Evolutionary conservation across 2,329 filamentous ascomycete species (phyloP).

Genomic region (Apiospora pterosperma): DNA sequence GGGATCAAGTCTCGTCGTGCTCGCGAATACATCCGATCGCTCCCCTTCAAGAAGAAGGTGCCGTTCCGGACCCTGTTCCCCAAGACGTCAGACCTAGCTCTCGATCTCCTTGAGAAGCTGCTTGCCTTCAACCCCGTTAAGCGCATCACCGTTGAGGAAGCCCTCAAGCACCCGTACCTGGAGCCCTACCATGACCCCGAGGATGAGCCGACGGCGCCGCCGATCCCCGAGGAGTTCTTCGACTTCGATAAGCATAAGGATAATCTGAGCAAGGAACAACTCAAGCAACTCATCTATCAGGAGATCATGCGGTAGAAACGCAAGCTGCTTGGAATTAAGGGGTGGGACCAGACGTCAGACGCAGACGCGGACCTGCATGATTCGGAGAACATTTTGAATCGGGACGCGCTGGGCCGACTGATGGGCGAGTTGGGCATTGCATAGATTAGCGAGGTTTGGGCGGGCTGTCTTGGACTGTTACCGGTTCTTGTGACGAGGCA

Average conservation of each 20-base stretch:
- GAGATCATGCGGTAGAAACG: conserved; percentile 72
- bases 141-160: conserved; percentile 96
- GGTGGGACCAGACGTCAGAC: background rate
- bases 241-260: conserved; percentile 99
- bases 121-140: conserved; percentile 98
- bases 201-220: conserved; percentile 93
- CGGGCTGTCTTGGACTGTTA: background rate
- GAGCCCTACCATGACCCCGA: conserved; percentile 99
- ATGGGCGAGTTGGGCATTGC: conserved; percentile 5
- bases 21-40: conserved; percentile 94
- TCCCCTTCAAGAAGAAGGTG: conserved; percentile 99
- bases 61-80: conserved; percentile 96
- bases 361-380: background rate
- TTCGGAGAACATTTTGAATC: background rate
- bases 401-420: background rate
- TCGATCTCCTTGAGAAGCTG: conserved; percentile 92
- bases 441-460: conserved; percentile 6
- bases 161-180: conserved; percentile 94
- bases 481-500: background rate
- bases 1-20: conserved; percentile 98
- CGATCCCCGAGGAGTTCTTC: conserved; percentile 98
- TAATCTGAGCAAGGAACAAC: conserved; percentile 93
- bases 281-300: conserved; percentile 96
- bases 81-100: conserved; percentile 94
- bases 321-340: background rate